Conservation (phyloP, 345 rosid species). For the Pseudoturritis turrita region DNA sequence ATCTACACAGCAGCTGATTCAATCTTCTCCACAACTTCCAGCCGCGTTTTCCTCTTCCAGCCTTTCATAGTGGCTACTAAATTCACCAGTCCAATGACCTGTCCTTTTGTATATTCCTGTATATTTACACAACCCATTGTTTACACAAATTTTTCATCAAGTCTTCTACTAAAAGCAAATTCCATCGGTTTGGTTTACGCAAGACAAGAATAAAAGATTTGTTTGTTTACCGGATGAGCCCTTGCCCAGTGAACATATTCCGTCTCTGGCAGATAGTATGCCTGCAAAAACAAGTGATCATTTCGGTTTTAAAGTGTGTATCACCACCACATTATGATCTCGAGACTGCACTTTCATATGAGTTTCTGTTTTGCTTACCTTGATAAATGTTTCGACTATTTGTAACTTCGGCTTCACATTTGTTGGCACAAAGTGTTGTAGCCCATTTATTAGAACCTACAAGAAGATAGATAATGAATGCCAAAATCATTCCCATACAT, state of each 20-base stretch:
- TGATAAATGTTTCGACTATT: slow-evolving; percentile 75
- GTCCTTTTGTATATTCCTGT: slow-evolving; percentile 82
- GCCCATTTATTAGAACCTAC: slow-evolving; percentile 89
- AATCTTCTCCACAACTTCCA: slow-evolving; percentile 81
- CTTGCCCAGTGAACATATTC: slow-evolving; percentile 97
- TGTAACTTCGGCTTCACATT: slow-evolving; percentile 79
- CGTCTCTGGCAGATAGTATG: slow-evolving; percentile 92
- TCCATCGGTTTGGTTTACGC: background rate
- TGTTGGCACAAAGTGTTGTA: slow-evolving; percentile 69
- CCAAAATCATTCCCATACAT: background rate
- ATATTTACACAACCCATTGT: background rate
- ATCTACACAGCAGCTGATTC: slow-evolving; percentile 42
- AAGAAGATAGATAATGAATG: background rate
- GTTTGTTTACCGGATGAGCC: slow-evolving; percentile 68
- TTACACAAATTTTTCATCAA: background rate
- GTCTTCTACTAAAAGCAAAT: background rate
- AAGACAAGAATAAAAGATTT: background rate
- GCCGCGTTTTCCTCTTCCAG: slow-evolving; percentile 91
- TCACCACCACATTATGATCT: background rate
- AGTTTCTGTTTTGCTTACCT: slow-evolving; percentile 43
- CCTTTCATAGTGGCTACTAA: slow-evolving; percentile 91
- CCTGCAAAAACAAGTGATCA: slow-evolving; percentile 42
- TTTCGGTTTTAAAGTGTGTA: background rate
- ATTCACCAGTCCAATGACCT: slow-evolving; percentile 75
- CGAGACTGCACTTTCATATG: background rate